Evolutionary conservation across 2,329 filamentous ascomycete species (phyloP), one percentile per base, ranked within the genome.

Genomic region (Epichloe glyceriae): DNA sequence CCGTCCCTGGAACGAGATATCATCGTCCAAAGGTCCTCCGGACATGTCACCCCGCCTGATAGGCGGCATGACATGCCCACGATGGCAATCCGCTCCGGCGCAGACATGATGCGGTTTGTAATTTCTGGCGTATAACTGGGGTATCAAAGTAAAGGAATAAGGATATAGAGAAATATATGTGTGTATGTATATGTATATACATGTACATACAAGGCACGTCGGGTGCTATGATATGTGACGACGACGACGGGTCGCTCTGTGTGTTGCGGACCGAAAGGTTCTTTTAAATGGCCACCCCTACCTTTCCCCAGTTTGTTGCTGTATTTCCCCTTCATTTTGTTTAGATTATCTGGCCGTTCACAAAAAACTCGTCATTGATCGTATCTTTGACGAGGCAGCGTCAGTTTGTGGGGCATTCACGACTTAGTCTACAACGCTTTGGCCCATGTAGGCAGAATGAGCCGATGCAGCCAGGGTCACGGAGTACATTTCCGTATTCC

Each of bases 1-100:
- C 50, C 52, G 14, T 50, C 46, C 5, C 50, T 12, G 10, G 42
- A 49, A 12, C 50, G 40, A 19, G 52, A 49, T 26, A 52, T 17
- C 17, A 54, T 44, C 11, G 46, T 50, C 58, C 58, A 60, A 17
- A 60, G 46, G 22, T 57, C 56, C 8, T 53, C 50, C 1, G 56
- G 56, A 7, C 40, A 54, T 11, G 50, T 52, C 11, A 54, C 52
- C 10, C 52, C 50, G 6, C 57, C 58, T 7, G 57, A 53, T 7
- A 59, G 54, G n/a, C 54, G 56, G 44, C 58, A 59, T 2, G 57
- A 53, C 52, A 59, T 56, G 5, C 58, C 58, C 35, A 59, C 53
- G 40, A 60, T 49, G 44, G 57, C 58, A 26, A 60, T 54, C 4
- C 47, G 47, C n/a, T 47, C 22, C 4, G 45, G 35, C 34, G 42